Conservation (phyloP, 345 rosid genomes). For the Populus nigra region DNA sequence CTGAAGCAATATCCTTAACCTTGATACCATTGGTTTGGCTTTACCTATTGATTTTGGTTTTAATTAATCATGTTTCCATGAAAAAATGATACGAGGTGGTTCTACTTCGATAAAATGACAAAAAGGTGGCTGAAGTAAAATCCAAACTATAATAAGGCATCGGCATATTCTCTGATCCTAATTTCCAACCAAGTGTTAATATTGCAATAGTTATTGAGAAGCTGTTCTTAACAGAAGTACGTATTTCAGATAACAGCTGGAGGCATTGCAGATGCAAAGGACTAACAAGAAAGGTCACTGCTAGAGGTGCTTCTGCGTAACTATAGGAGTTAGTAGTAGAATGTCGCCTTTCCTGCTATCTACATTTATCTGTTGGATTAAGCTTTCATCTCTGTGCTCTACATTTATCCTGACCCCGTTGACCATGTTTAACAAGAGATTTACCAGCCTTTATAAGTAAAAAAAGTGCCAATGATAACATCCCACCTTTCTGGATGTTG, state of each 20-base stretch:
- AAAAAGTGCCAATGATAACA: background rate
- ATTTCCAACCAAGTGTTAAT: background rate
- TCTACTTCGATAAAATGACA: background rate
- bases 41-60: background rate
- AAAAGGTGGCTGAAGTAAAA: background rate
- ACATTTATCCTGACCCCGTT: background rate
- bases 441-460: background rate
- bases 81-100: background rate
- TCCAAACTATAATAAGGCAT: background rate
- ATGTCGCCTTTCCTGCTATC: background rate
- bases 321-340: background rate
- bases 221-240: constrained; percentile 52
- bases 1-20: constrained; percentile 95
- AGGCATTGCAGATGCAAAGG: constrained; percentile 84
- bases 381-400: background rate
- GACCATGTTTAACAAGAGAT: background rate
- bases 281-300: constrained; percentile 30
- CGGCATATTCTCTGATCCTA: background rate
- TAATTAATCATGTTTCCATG: background rate
- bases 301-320: background rate
- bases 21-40: background rate
- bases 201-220: background rate
- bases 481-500: background rate
- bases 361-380: background rate
- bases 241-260: constrained; percentile 80